Base-by-base conservation (phyloP, 202 grass and related monocot species). In the Dendrocalamus latiflorus region DNA sequence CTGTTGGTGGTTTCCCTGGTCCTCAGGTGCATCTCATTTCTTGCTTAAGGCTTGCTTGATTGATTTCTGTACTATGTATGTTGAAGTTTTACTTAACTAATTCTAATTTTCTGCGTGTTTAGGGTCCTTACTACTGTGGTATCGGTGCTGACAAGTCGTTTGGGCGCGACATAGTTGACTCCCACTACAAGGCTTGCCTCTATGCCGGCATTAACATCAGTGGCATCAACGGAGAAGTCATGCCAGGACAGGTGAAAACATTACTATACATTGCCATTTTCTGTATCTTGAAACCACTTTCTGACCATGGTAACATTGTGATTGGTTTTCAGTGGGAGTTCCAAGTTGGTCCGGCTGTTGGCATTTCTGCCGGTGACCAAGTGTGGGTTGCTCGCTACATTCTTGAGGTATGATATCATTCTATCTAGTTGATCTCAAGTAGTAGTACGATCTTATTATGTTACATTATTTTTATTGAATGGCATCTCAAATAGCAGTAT, bases 221-320 rank as follows among this genome's bases (percentile, higher is more conserved):
- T 59, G 96, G 96, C 55, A 96, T 99, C 83, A 99, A 99, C 4
- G 96, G 96, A 22, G 96, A 99, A 78, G 96, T 99, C 74, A 99
- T 99, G 96, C 96, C 96, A 44, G 96, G 96, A 25, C 96, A 99
- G 91, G 96, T 99, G 82, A 82, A 82, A 58, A 61, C 9, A 20
- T 24, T n/a, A 22, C 16, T 42, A 10, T 2, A 58, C 18, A 24
- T 79, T 59, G 9, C 45, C 12, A 26, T 80, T 65, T 54, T 15
- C 6, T 68, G 54, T 59, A 20, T 6, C 34, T 43, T 71, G 45
- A 26, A 81, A 34, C 56, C 16, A 60, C 6, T 26, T 36, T 48
- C 55, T 77, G 41, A 70, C 7, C 38, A 43, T 16, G 25, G 26
- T 20, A 72, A 86, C 53, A 64, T 60, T 60, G 15, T 44, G 34